Base-by-base conservation (phyloP, 768 basidiomycete genomes). In the Russula griseocarnosa region DNA sequence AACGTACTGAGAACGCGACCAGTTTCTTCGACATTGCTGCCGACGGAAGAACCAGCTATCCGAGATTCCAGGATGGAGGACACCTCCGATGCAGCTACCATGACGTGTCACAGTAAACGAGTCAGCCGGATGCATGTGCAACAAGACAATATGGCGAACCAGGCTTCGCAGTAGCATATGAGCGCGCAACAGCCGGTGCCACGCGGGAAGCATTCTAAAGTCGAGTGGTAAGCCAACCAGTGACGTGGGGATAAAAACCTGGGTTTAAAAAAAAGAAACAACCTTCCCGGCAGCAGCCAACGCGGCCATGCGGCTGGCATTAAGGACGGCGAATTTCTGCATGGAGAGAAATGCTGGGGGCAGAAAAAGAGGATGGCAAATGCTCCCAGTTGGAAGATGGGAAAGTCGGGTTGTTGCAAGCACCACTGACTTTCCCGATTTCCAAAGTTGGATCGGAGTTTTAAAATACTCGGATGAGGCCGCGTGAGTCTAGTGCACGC, bases 61-160 rank as follows among this genome's bases (percentile, higher is more conserved):
- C 97, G 92, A 73, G 90, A 90, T 84, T 99, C 97, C 74, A 99
- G 87, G 81, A 99, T 98, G 72, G 94, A 94, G 51, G 97, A 96
- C 71, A 99, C 97, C 85, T 99, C 97, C 72, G 95, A 96, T 70
- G 96, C 97, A 75, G 94, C 97, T 96, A 62, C 72, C 56, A 66
- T 70, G 66, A 68, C 74, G 74, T 75, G 73, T 74, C 72, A 71
- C 62, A 60, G 57, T 73, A 78, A 75, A 26, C 53, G 66, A 62
- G 67, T 69, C 67, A 71, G 67, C 69, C 67, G 18, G 38, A 28
- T 51, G 30, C n/a, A 13, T 8, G 26, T 28, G 42, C 49, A 53
- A 56, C n/a, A 58, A 9, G 20, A 36, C 10, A 20, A 58, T 32
- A 38, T 47, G 58, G 71, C 90, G 69, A 69, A 98, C 95, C 91